Evolutionary conservation across 495 filamentous ascomycete species (phyloP).

Genomic region (Pseudoneurospora amorphoporcata): DNA sequence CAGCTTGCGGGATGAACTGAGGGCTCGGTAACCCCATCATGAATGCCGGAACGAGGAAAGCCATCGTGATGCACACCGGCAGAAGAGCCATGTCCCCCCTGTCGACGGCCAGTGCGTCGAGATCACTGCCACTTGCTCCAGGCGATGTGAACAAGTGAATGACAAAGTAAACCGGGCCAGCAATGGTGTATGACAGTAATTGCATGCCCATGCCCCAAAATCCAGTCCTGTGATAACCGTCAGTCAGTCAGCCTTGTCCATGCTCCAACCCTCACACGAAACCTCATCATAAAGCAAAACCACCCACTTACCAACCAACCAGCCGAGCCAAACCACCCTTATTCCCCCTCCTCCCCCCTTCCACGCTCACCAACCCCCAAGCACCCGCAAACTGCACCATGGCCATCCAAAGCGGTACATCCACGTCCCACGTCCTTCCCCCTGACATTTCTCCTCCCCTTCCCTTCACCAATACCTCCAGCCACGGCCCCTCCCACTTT

Average conservation of each 20-base stretch:
- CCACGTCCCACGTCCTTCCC: conserved; percentile 29
- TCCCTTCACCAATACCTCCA: not conserved
- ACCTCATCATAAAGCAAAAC: not conserved
- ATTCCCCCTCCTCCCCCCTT: conserved; percentile 47
- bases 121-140: conserved; percentile 31
- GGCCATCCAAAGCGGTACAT: conserved; percentile 39
- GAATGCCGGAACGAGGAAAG: conserved; percentile 40
- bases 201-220: conserved; percentile 46
- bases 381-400: conserved; percentile 45
- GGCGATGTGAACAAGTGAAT: conserved; percentile 46
- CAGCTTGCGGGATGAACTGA: conserved; percentile 28
- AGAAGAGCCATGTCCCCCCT: conserved; percentile 34
- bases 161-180: conserved; percentile 41
- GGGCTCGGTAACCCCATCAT: conserved; percentile 44
- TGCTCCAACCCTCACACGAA: not conserved
- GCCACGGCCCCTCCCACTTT: not conserved
- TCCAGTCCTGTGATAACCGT: conserved; percentile 25
- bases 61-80: conserved; percentile 37
- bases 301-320: conserved; percentile 40
- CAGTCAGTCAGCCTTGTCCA: not conserved
- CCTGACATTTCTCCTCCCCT: conserved; percentile 5
- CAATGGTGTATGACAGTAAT: conserved; percentile 41
- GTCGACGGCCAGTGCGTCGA: conserved; percentile 31
- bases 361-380: conserved; percentile 46
- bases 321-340: conserved; percentile 35